Conservation (phyloP, 1,284 basidiomycete genomes). For the Leccinum griseonigrum region DNA sequence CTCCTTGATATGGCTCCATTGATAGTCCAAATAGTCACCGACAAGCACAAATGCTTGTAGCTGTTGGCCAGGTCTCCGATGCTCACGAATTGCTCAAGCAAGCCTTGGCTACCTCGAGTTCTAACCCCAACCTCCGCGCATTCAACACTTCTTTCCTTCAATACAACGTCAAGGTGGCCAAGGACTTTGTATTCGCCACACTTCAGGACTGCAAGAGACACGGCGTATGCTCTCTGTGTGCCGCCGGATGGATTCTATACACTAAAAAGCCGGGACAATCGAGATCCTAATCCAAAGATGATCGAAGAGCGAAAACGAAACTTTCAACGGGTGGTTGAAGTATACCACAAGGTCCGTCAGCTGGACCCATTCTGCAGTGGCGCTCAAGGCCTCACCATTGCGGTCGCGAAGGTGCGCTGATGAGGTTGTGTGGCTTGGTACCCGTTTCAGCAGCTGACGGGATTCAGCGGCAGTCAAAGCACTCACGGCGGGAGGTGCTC, state of each 20-base stretch:
- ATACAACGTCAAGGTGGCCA: slow-evolving; percentile 68
- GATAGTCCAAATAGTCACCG: slow-evolving; percentile 64
- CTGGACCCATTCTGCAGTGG: slow-evolving; percentile 83
- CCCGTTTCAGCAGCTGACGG: slow-evolving; percentile 58
- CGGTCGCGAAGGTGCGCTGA: slow-evolving; percentile 84
- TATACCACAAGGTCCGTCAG: slow-evolving; percentile 85
- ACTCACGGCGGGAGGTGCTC: slow-evolving; percentile 75
- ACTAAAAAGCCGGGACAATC: slow-evolving; percentile 77
- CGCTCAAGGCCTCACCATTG: slow-evolving; percentile 93
- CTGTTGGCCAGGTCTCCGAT: slow-evolving; percentile 68
- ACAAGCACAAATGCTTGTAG: slow-evolving; percentile 74
- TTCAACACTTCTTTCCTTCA: slow-evolving; percentile 89
- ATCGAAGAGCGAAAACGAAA: slow-evolving; percentile 73
- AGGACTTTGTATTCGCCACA: slow-evolving; percentile 83
- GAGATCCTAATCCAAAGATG: slow-evolving; percentile 54
- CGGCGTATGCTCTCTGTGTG: slow-evolving; percentile 87
- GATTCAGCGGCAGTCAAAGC: slow-evolving; percentile 57
- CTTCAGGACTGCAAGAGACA: slow-evolving; percentile 81
- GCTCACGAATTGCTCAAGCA: slow-evolving; percentile 89
- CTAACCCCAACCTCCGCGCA: slow-evolving; percentile 78
- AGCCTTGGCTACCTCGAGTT: slow-evolving; percentile 67
- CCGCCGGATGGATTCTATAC: slow-evolving; percentile 83
- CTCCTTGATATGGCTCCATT: slow-evolving; percentile 1
- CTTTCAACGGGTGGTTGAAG: slow-evolving; percentile 84
- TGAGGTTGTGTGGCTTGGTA: slow-evolving; percentile 54